Evolutionary conservation across 306 rosid species (phyloP).

Genomic region (Lathyrus oleraceus): DNA sequence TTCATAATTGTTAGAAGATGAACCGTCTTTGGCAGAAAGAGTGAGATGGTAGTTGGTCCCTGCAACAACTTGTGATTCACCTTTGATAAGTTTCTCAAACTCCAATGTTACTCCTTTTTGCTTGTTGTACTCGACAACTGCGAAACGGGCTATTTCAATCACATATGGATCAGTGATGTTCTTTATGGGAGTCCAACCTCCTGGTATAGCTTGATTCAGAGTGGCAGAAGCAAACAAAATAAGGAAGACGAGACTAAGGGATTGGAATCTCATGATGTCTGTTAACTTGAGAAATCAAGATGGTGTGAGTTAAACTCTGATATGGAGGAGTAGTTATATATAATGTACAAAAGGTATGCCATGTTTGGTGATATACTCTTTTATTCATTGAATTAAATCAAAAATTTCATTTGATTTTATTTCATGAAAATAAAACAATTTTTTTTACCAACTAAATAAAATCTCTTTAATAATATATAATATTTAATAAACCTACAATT

Average conservation of each 20-base stretch:
- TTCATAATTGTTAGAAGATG: constrained; percentile 6
- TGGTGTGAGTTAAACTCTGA: no score
- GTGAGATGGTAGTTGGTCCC: constrained; percentile 31
- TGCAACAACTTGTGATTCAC: constrained; percentile 32
- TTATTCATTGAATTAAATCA: background rate
- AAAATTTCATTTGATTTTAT: no score
- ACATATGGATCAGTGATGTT: no score
- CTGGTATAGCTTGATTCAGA: background rate
- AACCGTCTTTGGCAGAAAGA: constrained; percentile 20
- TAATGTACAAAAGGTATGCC: no score
- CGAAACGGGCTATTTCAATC: no score
- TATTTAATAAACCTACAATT: no score
- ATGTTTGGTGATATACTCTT: background rate
- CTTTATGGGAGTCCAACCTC: background rate
- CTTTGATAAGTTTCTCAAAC: constrained; percentile 35
- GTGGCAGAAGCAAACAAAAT: background rate
- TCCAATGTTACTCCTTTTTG: constrained; percentile 2
- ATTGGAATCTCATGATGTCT: background rate
- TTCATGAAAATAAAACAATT: no score
- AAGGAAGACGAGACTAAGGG: background rate
- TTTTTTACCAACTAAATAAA: no score
- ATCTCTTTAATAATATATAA: no score
- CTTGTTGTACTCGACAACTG: no score
- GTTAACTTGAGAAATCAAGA: background rate
- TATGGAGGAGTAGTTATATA: no score